Conservation (phyloP, 768 basidiomycete genomes). For the Piloderma croceum region DNA sequence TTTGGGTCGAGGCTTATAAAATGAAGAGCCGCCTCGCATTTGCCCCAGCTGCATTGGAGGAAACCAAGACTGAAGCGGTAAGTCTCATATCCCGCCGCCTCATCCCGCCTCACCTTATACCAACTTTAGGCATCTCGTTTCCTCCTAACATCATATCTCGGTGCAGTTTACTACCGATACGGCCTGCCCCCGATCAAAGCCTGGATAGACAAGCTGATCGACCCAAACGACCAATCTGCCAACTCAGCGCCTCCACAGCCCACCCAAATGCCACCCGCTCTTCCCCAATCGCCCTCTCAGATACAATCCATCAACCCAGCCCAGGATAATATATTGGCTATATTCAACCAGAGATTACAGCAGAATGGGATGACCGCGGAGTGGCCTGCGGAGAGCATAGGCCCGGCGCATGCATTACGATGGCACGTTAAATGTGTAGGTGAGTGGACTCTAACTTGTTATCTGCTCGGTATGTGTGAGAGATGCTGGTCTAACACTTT, state of each 20-base stretch:
- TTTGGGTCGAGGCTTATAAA: constrained; percentile 45
- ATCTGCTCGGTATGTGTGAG: background rate
- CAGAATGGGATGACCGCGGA: constrained; percentile 60
- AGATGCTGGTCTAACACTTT: background rate
- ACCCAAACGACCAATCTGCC: constrained; percentile 25
- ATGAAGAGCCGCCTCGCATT: constrained; percentile 46
- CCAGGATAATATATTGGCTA: constrained; percentile 65
- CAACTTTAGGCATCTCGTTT: constrained; percentile 44
- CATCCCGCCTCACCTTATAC: constrained; percentile 9
- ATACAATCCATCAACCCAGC: too few species aligned
- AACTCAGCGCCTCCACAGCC: constrained; percentile 19
- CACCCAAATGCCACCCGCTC: constrained; percentile 13
- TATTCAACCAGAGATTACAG: constrained; percentile 69
- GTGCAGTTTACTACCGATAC: constrained; percentile 52
- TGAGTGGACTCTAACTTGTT: constrained; percentile 30
- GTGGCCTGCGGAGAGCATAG: constrained; percentile 54
- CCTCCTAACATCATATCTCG: constrained; percentile 64
- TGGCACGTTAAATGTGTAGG: constrained; percentile 69
- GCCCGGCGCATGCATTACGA: constrained; percentile 61
- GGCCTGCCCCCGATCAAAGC: constrained; percentile 46
- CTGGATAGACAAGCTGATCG: constrained; percentile 47
- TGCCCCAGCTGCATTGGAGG: constrained; percentile 30
- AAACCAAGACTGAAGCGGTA: constrained; percentile 39
- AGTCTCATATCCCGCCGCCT: constrained; percentile 16
- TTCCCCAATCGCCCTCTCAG: constrained; percentile 13